Percentiles rank a stretch among this genome's conserved stretches.
Evolutionary conservation across 306 rosid genomes (phyloP).

Genomic region (Lupinus albus): DNA sequence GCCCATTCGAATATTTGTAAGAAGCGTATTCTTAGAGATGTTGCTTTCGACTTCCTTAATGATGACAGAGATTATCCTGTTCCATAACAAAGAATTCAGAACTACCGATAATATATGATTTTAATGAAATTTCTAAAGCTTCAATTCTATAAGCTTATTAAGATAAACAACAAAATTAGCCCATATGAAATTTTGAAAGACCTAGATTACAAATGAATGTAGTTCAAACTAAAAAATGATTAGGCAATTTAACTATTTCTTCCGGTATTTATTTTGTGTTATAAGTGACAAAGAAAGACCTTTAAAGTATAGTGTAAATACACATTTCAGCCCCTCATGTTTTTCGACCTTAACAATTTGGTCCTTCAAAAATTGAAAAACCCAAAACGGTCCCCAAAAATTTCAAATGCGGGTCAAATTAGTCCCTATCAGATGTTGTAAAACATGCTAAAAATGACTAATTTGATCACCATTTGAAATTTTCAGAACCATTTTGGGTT

Average conservation of each 20-base stretch:
- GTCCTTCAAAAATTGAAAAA: too few species aligned
- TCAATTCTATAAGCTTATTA: constrained; percentile 30
- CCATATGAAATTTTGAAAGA: constrained; percentile 8
- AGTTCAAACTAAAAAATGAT: constrained; percentile 6
- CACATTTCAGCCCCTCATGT: too few species aligned
- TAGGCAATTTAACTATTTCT: constrained; percentile 14
- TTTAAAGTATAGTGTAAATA: constrained; percentile 6
- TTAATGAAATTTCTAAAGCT: constrained; percentile 33
- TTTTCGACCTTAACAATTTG: too few species aligned
- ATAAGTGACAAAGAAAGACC: constrained; percentile 11
- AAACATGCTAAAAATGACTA: too few species aligned
- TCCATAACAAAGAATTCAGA: constrained; percentile 47
- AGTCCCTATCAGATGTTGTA: too few species aligned
- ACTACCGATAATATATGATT: constrained; percentile 19
- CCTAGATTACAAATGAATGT: constrained; percentile 6
- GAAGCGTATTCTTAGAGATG: constrained; percentile 80
- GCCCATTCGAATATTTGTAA: constrained; percentile 83
- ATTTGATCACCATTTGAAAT: too few species aligned
- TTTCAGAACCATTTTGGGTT: too few species aligned
- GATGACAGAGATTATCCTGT: constrained; percentile 85
- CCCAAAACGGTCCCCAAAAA: too few species aligned
- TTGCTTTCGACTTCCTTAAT: constrained; percentile 81
- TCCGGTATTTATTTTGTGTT: constrained; percentile 1
- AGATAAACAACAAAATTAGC: constrained; percentile 23
- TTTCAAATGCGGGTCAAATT: too few species aligned